phyloP scores from a whole-genome alignment of 2,329 filamentous ascomycete species.

The Exophiala oligosperma region DNA sequence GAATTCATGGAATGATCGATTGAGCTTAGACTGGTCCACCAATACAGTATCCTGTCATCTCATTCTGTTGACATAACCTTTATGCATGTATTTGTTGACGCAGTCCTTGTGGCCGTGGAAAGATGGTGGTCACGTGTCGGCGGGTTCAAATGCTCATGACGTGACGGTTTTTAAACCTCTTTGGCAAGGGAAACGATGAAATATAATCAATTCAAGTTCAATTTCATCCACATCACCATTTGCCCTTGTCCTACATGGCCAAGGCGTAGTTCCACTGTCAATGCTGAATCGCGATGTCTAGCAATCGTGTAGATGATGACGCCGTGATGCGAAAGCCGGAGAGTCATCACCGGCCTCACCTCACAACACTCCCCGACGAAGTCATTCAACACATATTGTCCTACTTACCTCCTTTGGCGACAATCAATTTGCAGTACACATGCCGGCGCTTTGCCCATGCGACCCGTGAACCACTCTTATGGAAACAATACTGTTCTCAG shows the following conservation, averaged over 20 bases:
- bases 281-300: background rate
- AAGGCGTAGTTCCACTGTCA: background rate
- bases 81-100: background rate
- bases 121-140: no score
- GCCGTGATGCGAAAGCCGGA: background rate
- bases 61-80: no score
- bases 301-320: background rate
- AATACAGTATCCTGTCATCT: no score
- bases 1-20: no score
- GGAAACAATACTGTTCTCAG: constrained; percentile 71
- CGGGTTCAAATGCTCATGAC: no score
- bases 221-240: background rate
- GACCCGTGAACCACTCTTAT: constrained; percentile 71
- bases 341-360: background rate
- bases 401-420: constrained; percentile 54
- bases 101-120: background rate
- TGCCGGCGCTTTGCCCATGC: constrained; percentile 66
- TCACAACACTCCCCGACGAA: constrained; percentile 69
- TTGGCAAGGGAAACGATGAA: no score
- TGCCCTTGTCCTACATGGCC: background rate
- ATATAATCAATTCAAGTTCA: background rate
- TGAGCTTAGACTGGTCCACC: no score
- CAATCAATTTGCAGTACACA: constrained; percentile 57
- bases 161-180: background rate
- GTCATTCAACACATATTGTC: constrained; percentile 76